phyloP scores from a whole-genome alignment of 108 stramenopile species.

The Parmales sp. region DNA sequence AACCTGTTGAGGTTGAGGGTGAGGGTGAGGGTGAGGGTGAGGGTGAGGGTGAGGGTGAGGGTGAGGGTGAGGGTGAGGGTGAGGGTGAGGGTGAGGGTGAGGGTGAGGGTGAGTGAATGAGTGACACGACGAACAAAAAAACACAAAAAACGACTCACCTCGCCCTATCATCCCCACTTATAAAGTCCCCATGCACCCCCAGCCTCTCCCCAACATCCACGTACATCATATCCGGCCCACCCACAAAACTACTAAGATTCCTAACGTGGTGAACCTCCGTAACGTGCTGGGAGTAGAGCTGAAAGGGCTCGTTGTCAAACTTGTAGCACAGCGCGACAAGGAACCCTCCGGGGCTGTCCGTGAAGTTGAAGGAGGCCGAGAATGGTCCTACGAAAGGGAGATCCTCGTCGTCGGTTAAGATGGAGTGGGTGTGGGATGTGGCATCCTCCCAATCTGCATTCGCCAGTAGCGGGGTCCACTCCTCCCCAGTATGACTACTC shows the following conservation, averaged over 20 bases:
- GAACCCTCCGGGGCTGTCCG: background rate
- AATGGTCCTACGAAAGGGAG: no score
- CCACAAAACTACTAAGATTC: background rate
- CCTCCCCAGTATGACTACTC: background rate
- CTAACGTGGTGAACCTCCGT: background rate
- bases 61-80: no score
- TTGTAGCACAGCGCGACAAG: constrained; percentile 3
- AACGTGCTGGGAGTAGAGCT: constrained; percentile 6
- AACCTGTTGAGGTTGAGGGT: no score
- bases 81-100: no score
- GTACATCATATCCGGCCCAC: background rate
- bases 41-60: no score
- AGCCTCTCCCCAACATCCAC: background rate
- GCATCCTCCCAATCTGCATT: no score
- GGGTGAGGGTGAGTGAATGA: no score
- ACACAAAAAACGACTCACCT: background rate
- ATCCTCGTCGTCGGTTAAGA: background rate
- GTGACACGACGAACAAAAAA: no score
- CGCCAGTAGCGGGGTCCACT: background rate
- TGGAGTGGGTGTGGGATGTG: no score
- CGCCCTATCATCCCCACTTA: background rate
- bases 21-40: no score
- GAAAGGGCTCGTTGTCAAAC: constrained; percentile 6
- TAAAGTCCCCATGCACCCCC: background rate
- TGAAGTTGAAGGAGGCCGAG: no score